A percentile compares a stretch with the other conserved stretches of the same genome.
These are phyloP conservation scores for Tuber indicum DNA, from an alignment of 495 filamentous ascomycete species.

Conservation along the genomic window DNA sequence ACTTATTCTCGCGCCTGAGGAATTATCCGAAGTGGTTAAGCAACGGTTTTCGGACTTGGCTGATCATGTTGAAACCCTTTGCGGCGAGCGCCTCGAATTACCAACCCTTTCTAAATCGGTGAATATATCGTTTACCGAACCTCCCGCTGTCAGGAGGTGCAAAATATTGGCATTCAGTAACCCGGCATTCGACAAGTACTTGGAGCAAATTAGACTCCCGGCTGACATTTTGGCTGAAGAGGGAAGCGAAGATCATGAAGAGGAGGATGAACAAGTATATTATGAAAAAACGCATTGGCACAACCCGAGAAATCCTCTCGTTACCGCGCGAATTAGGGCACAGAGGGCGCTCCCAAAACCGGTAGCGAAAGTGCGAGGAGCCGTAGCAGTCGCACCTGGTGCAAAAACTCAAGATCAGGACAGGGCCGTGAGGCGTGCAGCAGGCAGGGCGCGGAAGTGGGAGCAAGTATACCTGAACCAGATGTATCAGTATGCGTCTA, in stretches of 20 bases:
- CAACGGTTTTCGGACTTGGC: conserved; percentile 12
- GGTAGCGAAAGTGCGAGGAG: conserved; percentile 18
- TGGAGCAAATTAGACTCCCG: conserved; percentile 39
- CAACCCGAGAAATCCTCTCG: conserved; percentile 50
- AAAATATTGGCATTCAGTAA: conserved; percentile 53
- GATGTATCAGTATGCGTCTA: conserved; percentile 62
- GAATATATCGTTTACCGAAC: neutral
- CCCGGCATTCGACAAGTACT: conserved; percentile 53
- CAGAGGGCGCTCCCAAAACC: conserved; percentile 21
- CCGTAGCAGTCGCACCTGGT: neutral
- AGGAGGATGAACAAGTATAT: conserved; percentile 42
- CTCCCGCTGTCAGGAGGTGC: neutral
- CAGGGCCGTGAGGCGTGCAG: conserved; percentile 15
- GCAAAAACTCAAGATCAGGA: conserved; percentile 27
- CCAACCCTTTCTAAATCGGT: neutral
- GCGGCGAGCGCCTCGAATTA: neutral
- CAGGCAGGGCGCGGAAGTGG: conserved; percentile 39
- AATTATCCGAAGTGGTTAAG: conserved; percentile 17
- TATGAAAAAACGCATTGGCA: conserved; percentile 65
- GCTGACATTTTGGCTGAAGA: conserved; percentile 13
- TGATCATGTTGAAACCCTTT: neutral
- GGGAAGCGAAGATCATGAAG: conserved; percentile 13
- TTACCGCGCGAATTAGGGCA: conserved; percentile 10
- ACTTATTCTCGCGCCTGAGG: conserved; percentile 14
- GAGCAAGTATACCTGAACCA: conserved; percentile 59